Base-by-base conservation (phyloP, 2,329 filamentous ascomycete genomes). In the Cercospora sesami region DNA sequence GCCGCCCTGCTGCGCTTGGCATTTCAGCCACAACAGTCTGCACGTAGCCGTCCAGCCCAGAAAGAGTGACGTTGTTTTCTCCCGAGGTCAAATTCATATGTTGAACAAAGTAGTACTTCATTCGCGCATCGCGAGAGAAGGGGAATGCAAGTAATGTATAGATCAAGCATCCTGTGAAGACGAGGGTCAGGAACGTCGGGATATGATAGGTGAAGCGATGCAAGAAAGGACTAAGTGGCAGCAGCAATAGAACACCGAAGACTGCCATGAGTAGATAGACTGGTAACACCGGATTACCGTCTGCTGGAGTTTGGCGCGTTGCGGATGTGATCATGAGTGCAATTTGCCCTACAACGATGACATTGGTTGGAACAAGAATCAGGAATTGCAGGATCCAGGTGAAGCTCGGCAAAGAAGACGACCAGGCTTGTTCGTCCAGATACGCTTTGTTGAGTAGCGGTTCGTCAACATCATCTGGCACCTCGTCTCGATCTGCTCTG, bases 131-230 rank as follows among this genome's bases (percentile, higher is more conserved):
- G 23, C 86, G 81, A 0, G 92, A 95, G 80, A 98, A 98, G 0
- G 95, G 95, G 79, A 97, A 97, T 1, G 91, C 92, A 2, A 87
- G 81, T 4, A 97, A 86, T 76, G 96, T 96, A 82, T 97, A 98
- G 65, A 94, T 86, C 30, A 96, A 81, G 1, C 93, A 96, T 31
- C 85, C 91, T 26, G 87, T 75, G 69, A 93, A 92, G 8, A 97
- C 82, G 12, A 90, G 77, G 30, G 96, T 83, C 16, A 97, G 79
- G 73, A 96, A 89, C 0, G 90, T 81, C 0, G 95, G 94, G 4
- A 98, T 79, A 68, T 96, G 93, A 76, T 91, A 91, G 1, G 90
- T 92, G 71, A 95, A 88, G 53, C 94, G 90, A 78, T 98, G 94
- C 48, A 97, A 85, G 77, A 96, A 96, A 0, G 95, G 95, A 0